Evolutionary conservation across 139 green algal species (phyloP).

Genomic region (Auxenochlorella pyrenoidosa): DNA sequence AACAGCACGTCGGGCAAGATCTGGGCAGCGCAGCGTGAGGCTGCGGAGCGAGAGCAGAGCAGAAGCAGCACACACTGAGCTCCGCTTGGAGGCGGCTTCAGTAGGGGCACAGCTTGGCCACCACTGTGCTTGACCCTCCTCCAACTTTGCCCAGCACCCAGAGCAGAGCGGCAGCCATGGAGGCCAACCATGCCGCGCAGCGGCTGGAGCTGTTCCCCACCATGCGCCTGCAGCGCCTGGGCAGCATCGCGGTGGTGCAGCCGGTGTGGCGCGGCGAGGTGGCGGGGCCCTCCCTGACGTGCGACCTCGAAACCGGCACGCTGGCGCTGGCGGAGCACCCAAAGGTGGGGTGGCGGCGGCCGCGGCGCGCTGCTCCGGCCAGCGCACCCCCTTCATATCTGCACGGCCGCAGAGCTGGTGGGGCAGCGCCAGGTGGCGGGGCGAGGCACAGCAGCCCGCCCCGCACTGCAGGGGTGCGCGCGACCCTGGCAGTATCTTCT

Average conservation of each 20-base stretch:
- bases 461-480: too few relatives aligned
- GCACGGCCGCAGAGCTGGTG: too few relatives aligned
- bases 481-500: too few relatives aligned
- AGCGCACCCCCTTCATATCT: too few relatives aligned
- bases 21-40: conserved; percentile 1
- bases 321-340: conserved; percentile 47
- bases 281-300: conserved; percentile 43
- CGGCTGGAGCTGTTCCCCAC: conserved; percentile 44
- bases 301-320: conserved; percentile 54
- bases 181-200: not conserved
- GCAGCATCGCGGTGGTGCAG: conserved; percentile 54
- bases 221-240: conserved; percentile 53
- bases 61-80: not conserved
- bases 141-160: not conserved
- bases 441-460: too few relatives aligned
- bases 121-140: too few relatives aligned
- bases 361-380: too few relatives aligned
- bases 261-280: conserved; percentile 36
- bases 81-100: not conserved
- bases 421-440: too few relatives aligned
- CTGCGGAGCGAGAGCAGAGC: not conserved
- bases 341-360: conserved; percentile 5
- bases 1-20: not conserved
- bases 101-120: not conserved
- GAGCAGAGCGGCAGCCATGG: not conserved